phyloP scores from a whole-genome alignment of 2,329 filamentous ascomycete species.

The Microascus cirrosus region DNA sequence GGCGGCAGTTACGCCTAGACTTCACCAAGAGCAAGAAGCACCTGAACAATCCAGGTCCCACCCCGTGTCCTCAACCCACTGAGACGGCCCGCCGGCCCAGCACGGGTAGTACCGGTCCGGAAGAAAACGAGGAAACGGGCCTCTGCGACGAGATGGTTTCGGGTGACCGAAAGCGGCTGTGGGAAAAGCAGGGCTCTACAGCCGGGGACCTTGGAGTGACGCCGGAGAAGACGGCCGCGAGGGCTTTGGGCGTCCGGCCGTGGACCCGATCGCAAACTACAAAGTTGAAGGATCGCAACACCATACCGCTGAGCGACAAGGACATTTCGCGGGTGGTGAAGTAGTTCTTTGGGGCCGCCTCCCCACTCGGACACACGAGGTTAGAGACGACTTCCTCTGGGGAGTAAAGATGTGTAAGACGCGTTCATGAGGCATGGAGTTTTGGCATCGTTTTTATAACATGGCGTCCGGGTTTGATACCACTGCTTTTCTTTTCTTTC shows the following conservation, averaged over 20 bases:
- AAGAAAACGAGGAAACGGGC: not conserved
- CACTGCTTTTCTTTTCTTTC: not conserved
- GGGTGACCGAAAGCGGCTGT: not conserved
- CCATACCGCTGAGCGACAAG: not conserved
- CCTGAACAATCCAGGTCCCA: not conserved
- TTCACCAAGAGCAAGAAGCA: not conserved
- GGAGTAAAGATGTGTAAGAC: not conserved
- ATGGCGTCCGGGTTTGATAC: not conserved
- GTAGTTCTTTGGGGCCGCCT: not conserved
- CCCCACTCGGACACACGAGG: not conserved
- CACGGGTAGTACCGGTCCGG: not conserved
- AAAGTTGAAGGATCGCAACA: not conserved
- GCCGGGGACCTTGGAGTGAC: not conserved
- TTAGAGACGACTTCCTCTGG: not conserved
- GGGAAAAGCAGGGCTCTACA: not conserved
- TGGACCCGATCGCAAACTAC: not conserved
- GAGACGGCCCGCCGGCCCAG: not conserved
- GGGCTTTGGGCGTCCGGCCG: not conserved
- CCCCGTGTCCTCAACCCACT: not conserved
- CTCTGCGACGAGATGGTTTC: not conserved
- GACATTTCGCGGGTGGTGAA: not conserved
- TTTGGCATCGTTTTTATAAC: not conserved
- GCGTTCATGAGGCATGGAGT: not conserved
- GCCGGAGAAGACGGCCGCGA: not conserved
- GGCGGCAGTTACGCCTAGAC: not conserved